Evolutionary conservation across 768 basidiomycete species (phyloP).

Genomic region (Mycena rosella): DNA sequence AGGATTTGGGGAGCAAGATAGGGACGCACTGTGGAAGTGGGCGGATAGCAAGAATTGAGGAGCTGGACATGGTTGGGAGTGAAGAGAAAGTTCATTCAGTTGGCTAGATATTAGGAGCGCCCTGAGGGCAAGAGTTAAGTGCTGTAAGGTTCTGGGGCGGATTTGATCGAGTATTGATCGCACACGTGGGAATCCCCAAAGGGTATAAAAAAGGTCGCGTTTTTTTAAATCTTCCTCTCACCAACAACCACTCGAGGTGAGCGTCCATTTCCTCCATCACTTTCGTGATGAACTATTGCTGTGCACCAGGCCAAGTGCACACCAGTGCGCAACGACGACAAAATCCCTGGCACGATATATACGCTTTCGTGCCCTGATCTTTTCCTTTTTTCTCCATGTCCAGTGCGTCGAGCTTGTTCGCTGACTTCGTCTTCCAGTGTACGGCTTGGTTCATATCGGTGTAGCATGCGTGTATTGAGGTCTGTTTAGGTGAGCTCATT

Average conservation of each 20-base stretch:
- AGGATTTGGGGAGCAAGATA: too few relatives aligned
- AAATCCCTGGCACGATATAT: slow-evolving; percentile 60
- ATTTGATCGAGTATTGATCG: too few relatives aligned
- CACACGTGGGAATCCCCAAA: neutral
- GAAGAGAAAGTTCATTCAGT: slow-evolving; percentile 76
- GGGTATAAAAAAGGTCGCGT: neutral
- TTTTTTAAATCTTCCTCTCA: slow-evolving; percentile 5
- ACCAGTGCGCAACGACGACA: slow-evolving; percentile 58
- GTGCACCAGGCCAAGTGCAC: slow-evolving; percentile 71
- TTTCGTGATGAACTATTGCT: slow-evolving; percentile 61
- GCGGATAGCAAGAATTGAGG: slow-evolving; percentile 89
- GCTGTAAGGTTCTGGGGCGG: too few relatives aligned
- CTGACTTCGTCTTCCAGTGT: slow-evolving; percentile 2
- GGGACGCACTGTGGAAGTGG: slow-evolving; percentile 63
- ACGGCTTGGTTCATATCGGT: neutral
- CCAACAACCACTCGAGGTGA: slow-evolving; percentile 38
- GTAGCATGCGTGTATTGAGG: neutral
- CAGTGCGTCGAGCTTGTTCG: neutral
- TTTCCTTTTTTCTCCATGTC: slow-evolving; percentile 26
- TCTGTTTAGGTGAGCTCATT: slow-evolving; percentile 13
- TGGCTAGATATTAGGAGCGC: slow-evolving; percentile 25
- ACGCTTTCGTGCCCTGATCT: slow-evolving; percentile 67
- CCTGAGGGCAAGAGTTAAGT: slow-evolving; percentile 16
- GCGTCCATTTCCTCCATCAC: slow-evolving; percentile 6
- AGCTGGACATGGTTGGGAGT: slow-evolving; percentile 88